Evolutionary conservation across 768 basidiomycete genomes (phyloP).

Genomic region (Termitomyces sp.): DNA sequence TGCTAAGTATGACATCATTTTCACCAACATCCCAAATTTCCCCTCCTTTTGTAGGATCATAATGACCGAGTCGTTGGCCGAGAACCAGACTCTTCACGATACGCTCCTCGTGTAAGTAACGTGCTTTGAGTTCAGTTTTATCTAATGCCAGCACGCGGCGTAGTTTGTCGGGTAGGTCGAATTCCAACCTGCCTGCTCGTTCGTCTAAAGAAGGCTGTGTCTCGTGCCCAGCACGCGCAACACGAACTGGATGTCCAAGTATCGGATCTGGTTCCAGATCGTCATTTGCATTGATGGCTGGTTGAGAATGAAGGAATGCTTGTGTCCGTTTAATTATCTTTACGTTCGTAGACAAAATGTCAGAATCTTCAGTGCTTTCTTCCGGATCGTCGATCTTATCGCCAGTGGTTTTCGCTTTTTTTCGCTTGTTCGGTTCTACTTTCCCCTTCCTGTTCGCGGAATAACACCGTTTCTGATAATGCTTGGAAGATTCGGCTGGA

Average conservation of each 20-base stretch:
- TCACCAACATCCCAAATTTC: constrained; percentile 78
- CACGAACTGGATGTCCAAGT: constrained; percentile 25
- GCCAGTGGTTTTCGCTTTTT: constrained; percentile 42
- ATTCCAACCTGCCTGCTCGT: constrained; percentile 37
- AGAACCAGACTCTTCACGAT: constrained; percentile 58
- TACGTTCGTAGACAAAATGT: constrained; percentile 22
- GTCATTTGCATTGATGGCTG: constrained; percentile 8
- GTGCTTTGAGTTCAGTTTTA: constrained; percentile 33
- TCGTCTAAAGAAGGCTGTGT: constrained; percentile 14
- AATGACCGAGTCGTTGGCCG: constrained; percentile 47
- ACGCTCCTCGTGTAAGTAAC: constrained; percentile 39
- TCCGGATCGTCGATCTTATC: constrained; percentile 22
- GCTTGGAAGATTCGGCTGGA: constrained; percentile 24
- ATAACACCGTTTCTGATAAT: constrained; percentile 18
- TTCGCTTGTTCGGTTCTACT: constrained; percentile 25
- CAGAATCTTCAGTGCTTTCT: constrained; percentile 20
- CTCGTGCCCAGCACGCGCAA: constrained; percentile 22
- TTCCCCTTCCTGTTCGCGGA: constrained; percentile 34
- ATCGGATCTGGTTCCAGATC: constrained; percentile 29
- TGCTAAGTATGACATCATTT: constrained; percentile 30
- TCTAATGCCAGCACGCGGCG: constrained; percentile 60
- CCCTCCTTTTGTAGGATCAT: constrained; percentile 60
- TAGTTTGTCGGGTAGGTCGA: constrained; percentile 63
- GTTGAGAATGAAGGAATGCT: constrained; percentile 13
- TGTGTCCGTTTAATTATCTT: constrained; percentile 26